A percentile compares a stretch with the other conserved stretches of the same genome.
These are phyloP conservation scores for Globisporangium recalcitrans DNA, from an alignment of 352 stramenopile genomes.

Conservation along the genomic window DNA sequence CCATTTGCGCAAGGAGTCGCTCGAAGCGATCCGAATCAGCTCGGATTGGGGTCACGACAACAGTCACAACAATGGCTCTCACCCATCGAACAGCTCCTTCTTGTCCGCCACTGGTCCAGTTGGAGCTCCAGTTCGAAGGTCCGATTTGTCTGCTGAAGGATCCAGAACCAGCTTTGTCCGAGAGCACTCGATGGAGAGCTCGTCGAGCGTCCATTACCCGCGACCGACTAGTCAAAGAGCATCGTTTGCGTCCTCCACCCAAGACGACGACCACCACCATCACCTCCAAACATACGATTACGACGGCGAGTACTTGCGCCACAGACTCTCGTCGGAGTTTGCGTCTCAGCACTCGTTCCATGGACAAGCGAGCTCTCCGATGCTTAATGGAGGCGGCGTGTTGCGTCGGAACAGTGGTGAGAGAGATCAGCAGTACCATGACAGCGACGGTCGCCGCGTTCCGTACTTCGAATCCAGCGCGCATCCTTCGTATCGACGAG, in stretches of 20 bases:
- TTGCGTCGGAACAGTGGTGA: not conserved
- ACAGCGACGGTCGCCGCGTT: slow-evolving; percentile 2
- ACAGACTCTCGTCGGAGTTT: slow-evolving; percentile 6
- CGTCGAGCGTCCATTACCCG: not conserved
- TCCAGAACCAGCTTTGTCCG: slow-evolving; percentile 7
- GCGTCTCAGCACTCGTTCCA: slow-evolving; percentile 3
- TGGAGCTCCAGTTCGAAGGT: slow-evolving; percentile 3
- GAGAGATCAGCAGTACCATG: slow-evolving; percentile 2
- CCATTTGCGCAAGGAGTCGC: slow-evolving; percentile 18
- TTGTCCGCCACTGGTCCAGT: not conserved
- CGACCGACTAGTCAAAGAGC: not conserved
- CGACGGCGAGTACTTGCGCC: slow-evolving; percentile 2
- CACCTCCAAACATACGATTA: slow-evolving; percentile 1
- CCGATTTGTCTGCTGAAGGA: slow-evolving; percentile 5
- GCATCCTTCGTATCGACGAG: not conserved
- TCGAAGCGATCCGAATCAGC: slow-evolving; percentile 38
- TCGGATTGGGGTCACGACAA: slow-evolving; percentile 36
- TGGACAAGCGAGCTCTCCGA: not conserved
- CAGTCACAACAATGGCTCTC: slow-evolving; percentile 1
- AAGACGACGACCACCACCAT: not conserved
- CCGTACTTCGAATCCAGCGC: not conserved
- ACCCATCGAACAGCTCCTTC: slow-evolving; percentile 3
- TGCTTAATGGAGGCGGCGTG: not conserved
- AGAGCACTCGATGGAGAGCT: slow-evolving; percentile 10
- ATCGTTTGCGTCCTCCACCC: slow-evolving; percentile 13